phyloP scores from a whole-genome alignment of 2,329 filamentous ascomycete species.

The Fusarium kyushuense region DNA sequence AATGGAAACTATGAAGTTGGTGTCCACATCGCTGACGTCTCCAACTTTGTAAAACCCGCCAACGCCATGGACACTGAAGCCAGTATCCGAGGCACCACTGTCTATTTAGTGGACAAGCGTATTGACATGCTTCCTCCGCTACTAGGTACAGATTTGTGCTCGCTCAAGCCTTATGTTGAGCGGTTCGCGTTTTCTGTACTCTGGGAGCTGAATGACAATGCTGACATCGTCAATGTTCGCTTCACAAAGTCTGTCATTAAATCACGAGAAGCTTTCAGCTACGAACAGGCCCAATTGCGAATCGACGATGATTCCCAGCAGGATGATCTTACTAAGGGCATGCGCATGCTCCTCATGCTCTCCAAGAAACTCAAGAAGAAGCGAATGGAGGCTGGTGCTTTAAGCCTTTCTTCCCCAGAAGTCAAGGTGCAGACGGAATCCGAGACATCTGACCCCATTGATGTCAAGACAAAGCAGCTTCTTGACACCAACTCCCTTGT shows the following conservation, averaged over 20 bases:
- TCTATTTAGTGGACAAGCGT: constrained; percentile 98
- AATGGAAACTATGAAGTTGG: constrained; percentile 97
- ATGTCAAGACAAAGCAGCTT: constrained; percentile 94
- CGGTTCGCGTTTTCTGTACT: constrained; percentile 86
- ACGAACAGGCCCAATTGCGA: constrained; percentile 93
- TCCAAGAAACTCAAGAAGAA: constrained; percentile 95
- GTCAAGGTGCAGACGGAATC: constrained; percentile 95
- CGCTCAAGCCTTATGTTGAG: constrained; percentile 97
- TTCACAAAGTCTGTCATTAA: constrained; percentile 99
- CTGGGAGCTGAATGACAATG: constrained; percentile 89
- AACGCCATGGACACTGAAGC: constrained; percentile 98
- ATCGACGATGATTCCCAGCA: constrained; percentile 91
- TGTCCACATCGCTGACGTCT: constrained; percentile 99
- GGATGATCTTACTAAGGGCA: constrained; percentile 89
- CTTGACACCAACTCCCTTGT: constrained; percentile 97
- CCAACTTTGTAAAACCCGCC: constrained; percentile 96
- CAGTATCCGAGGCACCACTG: constrained; percentile 92
- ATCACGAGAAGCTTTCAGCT: constrained; percentile 96
- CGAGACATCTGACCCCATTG: constrained; percentile 94
- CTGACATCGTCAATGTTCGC: constrained; percentile 84
- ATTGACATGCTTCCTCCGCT: constrained; percentile 99
- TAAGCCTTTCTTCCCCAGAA: constrained; percentile 97
- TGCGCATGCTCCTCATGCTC: constrained; percentile 86
- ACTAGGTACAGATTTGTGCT: constrained; percentile 95
- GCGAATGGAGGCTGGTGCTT: constrained; percentile 93